Conservation (phyloP, 306 rosid genomes). For the Glycine soja region DNA sequence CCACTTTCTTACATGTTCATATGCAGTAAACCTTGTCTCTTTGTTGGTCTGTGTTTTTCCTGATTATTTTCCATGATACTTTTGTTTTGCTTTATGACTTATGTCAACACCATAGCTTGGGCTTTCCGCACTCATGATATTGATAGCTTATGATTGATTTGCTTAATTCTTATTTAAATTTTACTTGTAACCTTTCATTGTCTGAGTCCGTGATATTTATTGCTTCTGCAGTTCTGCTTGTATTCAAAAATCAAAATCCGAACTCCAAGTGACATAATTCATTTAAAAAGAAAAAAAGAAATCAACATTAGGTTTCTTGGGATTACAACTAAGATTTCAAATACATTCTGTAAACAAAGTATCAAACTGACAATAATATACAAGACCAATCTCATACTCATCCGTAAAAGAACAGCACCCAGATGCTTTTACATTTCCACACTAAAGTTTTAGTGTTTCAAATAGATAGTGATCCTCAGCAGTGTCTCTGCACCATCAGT, state of each 20-base stretch:
- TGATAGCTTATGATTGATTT: background rate
- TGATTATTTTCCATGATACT: constrained; percentile 4
- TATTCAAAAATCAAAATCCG: background rate
- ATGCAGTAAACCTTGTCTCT: background rate
- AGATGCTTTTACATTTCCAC: constrained; percentile 14
- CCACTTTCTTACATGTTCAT: constrained; percentile 33
- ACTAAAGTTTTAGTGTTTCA: constrained; percentile 56
- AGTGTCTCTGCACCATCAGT: constrained; percentile 90
- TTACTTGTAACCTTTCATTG: background rate
- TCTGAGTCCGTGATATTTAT: constrained; percentile 6
- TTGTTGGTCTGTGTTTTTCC: background rate
- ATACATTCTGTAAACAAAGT: constrained; percentile 50
- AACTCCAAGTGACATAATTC: background rate
- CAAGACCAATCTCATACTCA: constrained; percentile 39
- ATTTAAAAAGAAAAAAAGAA: background rate
- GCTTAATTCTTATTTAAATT: background rate
- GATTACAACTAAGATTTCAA: constrained; percentile 35
- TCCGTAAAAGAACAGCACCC: constrained; percentile 28
- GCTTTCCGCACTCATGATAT: background rate
- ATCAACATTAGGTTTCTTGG: constrained; percentile 35
- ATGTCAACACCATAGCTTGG: constrained; percentile 1
- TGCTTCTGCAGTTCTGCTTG: constrained; percentile 5
- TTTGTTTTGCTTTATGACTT: background rate
- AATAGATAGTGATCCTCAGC: constrained; percentile 69
- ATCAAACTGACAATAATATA: constrained; percentile 46